Percentiles rank a stretch among this genome's conserved stretches.
Evolutionary conservation across 2,329 filamentous ascomycete species (phyloP).

Genomic region (Nemania serpens): DNA sequence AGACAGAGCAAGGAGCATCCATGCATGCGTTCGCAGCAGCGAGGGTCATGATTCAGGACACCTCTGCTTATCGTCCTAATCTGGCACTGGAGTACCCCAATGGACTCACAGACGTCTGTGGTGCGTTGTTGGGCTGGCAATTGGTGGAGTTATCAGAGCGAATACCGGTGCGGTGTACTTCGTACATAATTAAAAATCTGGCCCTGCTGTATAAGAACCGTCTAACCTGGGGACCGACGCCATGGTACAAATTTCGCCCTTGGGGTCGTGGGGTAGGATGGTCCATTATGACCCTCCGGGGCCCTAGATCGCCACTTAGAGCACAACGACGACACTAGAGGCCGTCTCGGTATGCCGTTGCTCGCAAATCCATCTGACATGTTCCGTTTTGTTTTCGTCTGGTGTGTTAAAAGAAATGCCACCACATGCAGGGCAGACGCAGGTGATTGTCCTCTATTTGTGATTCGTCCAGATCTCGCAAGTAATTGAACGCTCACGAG

Average conservation of each 20-base stretch:
- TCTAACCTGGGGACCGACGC: conserved; percentile 12
- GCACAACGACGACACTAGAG: conserved; percentile 15
- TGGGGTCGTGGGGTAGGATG: conserved; percentile 7
- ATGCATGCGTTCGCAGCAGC: conserved; percentile 12
- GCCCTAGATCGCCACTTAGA: conserved; percentile 8
- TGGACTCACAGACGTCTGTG: conserved; percentile 8
- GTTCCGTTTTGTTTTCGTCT: conserved; percentile 29
- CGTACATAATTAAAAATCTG: neutral
- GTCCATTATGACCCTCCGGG: neutral
- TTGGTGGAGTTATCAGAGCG: conserved; percentile 14
- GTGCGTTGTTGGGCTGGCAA: conserved; percentile 13
- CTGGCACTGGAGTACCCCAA: conserved; percentile 7
- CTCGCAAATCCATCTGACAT: conserved; percentile 20
- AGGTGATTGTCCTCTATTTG: conserved; percentile 12
- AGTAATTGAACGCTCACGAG: neutral
- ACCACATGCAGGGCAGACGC: conserved; percentile 26
- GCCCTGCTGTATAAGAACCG: conserved; percentile 1
- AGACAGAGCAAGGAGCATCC: neutral
- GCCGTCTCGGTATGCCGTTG: conserved; percentile 6
- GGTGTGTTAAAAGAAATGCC: conserved; percentile 9
- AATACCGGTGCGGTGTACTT: neutral
- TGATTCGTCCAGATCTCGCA: conserved; percentile 6
- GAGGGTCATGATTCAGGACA: conserved; percentile 12
- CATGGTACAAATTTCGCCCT: conserved; percentile 18
- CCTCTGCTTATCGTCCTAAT: conserved; percentile 16